A percentile compares a stretch with the other conserved stretches of the same genome.
These are phyloP conservation scores for Neonectria faginata DNA, from an alignment of 2,329 filamentous ascomycete genomes.

Conservation along the genomic window DNA sequence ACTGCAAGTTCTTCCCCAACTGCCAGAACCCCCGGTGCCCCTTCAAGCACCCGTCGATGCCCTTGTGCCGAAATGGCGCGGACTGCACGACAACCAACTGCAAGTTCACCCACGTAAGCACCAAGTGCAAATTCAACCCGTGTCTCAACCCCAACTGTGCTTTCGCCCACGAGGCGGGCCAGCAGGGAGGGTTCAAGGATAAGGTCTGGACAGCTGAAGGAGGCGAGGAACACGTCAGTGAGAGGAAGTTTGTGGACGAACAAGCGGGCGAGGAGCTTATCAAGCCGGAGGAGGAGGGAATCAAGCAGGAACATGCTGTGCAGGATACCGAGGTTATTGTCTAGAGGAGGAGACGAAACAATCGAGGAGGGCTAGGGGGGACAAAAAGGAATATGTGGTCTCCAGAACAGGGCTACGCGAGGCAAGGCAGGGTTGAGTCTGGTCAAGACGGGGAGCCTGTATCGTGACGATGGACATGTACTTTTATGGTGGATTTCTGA, in stretches of 20 bases:
- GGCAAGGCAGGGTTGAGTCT: constrained; percentile 12
- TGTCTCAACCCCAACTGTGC: constrained; percentile 90
- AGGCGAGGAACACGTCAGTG: constrained; percentile 78
- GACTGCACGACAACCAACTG: constrained; percentile 86
- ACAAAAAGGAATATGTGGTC: constrained; percentile 29
- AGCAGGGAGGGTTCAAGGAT: constrained; percentile 85
- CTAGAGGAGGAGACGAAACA: constrained; percentile 35
- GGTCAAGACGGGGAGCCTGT: constrained; percentile 25
- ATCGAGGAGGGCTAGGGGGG: constrained; percentile 33
- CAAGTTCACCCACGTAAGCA: constrained; percentile 89
- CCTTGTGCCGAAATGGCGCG: constrained; percentile 89
- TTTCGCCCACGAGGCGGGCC: constrained; percentile 92
- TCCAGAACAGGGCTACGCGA: constrained; percentile 27
- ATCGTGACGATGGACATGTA: constrained; percentile 45
- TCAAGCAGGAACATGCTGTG: constrained; percentile 53
- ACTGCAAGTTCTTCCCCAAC: constrained; percentile 92
- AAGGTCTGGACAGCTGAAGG: constrained; percentile 86
- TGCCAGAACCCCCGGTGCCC: constrained; percentile 89
- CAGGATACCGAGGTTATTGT: constrained; percentile 56
- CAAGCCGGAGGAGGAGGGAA: constrained; percentile 64
- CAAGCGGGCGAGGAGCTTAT: constrained; percentile 77
- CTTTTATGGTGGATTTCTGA: constrained; percentile 45
- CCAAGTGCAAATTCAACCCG: constrained; percentile 89
- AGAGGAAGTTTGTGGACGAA: constrained; percentile 87
- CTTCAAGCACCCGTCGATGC: constrained; percentile 89